These are phyloP conservation scores for Mycena citricolor DNA, from an alignment of 1,284 basidiomycete genomes.

Conservation along the genomic window DNA sequence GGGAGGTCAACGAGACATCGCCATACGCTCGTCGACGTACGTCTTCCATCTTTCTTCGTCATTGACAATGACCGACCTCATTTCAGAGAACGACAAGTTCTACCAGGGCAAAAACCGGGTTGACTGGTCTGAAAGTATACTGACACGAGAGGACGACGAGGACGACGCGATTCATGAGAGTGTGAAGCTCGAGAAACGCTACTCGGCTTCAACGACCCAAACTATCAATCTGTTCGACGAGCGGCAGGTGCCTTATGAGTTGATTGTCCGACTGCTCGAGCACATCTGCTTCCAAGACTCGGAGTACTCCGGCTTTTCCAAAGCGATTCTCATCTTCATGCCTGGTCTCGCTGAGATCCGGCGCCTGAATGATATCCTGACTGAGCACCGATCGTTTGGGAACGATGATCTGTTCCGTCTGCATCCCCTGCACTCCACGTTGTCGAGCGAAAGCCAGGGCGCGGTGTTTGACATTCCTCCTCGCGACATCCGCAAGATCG, in stretches of 20 bases:
- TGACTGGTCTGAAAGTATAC: conserved; percentile 76
- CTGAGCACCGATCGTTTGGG: conserved; percentile 78
- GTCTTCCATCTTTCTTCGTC: conserved; percentile 27
- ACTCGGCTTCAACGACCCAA: conserved; percentile 69
- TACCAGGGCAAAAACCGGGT: conserved; percentile 58
- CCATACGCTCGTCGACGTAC: conserved; percentile 78
- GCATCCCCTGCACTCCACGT: conserved; percentile 91
- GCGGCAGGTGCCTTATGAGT: conserved; percentile 85
- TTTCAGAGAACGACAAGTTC: conserved; percentile 58
- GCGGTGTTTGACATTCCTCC: conserved; percentile 90
- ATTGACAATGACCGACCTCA: conserved; percentile 4
- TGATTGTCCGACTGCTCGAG: conserved; percentile 87
- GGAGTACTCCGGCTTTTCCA: conserved; percentile 61
- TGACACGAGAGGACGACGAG: conserved; percentile 65
- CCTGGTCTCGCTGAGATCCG: conserved; percentile 94
- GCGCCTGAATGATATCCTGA: conserved; percentile 80
- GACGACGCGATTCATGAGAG: conserved; percentile 55
- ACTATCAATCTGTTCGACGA: conserved; percentile 91
- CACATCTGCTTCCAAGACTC: conserved; percentile 77
- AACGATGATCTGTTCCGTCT: conserved; percentile 70
- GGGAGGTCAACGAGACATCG: conserved; percentile 82
- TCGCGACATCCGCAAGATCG: conserved; percentile 83
- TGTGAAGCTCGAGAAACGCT: conserved; percentile 69
- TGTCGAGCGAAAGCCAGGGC: conserved; percentile 88
- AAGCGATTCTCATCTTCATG: conserved; percentile 90